phyloP scores from a whole-genome alignment of 306 rosid species.

The Pterocarpus santalinus region DNA sequence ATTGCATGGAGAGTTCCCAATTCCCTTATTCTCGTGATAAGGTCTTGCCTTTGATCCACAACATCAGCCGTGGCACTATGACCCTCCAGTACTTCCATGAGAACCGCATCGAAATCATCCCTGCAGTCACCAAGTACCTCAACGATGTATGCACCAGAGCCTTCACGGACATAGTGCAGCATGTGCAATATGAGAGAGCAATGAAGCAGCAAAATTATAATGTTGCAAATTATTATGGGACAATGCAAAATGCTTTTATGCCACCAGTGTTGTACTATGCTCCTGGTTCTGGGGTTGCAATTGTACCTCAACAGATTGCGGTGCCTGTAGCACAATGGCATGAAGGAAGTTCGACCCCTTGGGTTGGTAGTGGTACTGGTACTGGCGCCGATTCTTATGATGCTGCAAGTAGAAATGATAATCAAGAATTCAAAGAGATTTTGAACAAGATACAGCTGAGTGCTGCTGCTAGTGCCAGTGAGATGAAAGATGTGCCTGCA shows the following conservation, averaged over 20 bases:
- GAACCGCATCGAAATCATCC: conserved; percentile 40
- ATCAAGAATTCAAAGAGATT: conserved; percentile 36
- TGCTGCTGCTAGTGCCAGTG: neutral
- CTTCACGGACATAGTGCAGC: conserved; percentile 57
- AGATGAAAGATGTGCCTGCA: neutral
- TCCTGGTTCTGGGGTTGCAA: neutral
- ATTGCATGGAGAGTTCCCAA: conserved; percentile 48
- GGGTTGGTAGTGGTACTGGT: neutral
- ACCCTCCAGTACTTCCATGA: conserved; percentile 54
- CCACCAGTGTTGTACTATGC: neutral
- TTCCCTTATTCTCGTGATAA: neutral
- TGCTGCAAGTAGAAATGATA: neutral
- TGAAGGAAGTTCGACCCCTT: neutral
- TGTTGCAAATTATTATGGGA: neutral
- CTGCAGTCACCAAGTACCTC: conserved; percentile 34
- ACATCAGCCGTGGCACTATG: conserved; percentile 31
- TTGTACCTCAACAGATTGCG: neutral
- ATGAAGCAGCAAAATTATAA: neutral
- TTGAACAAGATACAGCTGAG: conserved; percentile 29
- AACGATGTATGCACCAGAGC: conserved; percentile 58
- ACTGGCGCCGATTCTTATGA: neutral
- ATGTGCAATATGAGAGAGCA: neutral
- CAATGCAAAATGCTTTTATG: neutral
- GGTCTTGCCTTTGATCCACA: conserved; percentile 51
- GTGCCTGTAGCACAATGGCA: neutral